Conservation (phyloP, 495 filamentous ascomycete genomes). For the Trichoderma virens region DNA sequence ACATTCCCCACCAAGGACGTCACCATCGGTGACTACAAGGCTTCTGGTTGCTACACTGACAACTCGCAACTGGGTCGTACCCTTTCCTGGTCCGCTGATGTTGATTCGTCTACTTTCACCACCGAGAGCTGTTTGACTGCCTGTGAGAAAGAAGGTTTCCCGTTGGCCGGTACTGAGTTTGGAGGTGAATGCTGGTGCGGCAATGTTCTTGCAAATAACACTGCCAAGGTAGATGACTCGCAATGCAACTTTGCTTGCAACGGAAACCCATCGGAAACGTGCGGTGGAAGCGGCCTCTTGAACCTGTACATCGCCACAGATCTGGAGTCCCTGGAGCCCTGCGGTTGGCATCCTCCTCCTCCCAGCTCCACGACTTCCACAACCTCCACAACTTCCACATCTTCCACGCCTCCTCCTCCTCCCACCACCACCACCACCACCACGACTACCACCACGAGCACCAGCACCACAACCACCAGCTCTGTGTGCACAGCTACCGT, state of each 20-base stretch:
- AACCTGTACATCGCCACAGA: constrained; percentile 38
- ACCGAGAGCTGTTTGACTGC: constrained; percentile 38
- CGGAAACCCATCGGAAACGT: constrained; percentile 36
- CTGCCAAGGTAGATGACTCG: constrained; percentile 25
- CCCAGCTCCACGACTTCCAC: constrained; percentile 17
- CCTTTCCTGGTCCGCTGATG: constrained; percentile 37
- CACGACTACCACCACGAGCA: background rate
- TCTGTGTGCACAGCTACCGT: constrained; percentile 33
- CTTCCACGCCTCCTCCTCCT: background rate
- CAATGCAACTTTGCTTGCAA: constrained; percentile 42
- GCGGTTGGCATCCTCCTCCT: constrained; percentile 27
- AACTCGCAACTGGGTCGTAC: constrained; percentile 38
- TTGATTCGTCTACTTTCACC: constrained; percentile 30
- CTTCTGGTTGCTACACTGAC: constrained; percentile 52
- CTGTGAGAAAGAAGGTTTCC: constrained; percentile 38
- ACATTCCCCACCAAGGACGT: constrained; percentile 38
- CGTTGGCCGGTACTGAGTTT: constrained; percentile 46
- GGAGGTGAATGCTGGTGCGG: constrained; percentile 40
- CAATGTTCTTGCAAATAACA: constrained; percentile 41
- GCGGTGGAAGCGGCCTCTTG: constrained; percentile 38
- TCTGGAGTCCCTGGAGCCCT: constrained; percentile 38
- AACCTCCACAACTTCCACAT: constrained; percentile 14
- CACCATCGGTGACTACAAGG: constrained; percentile 35
- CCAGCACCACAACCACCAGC: constrained; percentile 27
- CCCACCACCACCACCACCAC: background rate